These are phyloP conservation scores for Aspergillus indologenus DNA, from an alignment of 495 filamentous ascomycete genomes.

Conservation along the genomic window DNA sequence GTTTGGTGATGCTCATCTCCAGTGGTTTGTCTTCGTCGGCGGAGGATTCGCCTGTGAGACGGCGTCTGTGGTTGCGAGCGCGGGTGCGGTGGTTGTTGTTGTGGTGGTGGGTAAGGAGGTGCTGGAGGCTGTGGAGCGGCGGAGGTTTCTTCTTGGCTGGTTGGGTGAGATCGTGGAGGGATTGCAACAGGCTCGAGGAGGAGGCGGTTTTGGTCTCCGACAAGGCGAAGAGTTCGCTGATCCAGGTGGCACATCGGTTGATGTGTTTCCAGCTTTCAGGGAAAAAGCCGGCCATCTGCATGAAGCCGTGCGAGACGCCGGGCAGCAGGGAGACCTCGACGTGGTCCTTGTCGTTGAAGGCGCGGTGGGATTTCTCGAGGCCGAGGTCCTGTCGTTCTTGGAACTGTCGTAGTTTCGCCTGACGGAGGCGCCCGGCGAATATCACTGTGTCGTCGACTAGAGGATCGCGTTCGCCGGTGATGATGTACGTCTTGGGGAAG, in stretches of 20 bases:
- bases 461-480: constrained; percentile 93
- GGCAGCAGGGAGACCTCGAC: constrained; percentile 83
- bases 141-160: neutral
- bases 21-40: constrained; percentile 76
- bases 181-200: constrained; percentile 21
- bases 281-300: constrained; percentile 84
- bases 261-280: constrained; percentile 85
- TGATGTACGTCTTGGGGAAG: constrained; percentile 89
- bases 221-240: constrained; percentile 63
- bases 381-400: constrained; percentile 60
- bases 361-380: constrained; percentile 45
- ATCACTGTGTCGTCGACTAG: constrained; percentile 96
- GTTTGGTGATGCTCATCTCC: constrained; percentile 65
- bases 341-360: constrained; percentile 71
- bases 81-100: neutral
- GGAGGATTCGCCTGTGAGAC: constrained; percentile 58
- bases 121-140: neutral
- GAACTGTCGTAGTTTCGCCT: constrained; percentile 73
- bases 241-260: constrained; percentile 70
- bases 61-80: constrained; percentile 38
- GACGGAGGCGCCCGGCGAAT: constrained; percentile 81
- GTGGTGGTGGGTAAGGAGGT: neutral
- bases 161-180: constrained; percentile 3
- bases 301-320: constrained; percentile 85
- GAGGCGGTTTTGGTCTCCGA: constrained; percentile 41